Percentiles rank a stretch among this genome's conserved stretches.
Evolutionary conservation across 345 rosid genomes (phyloP).

Genomic region (Mallotus nudiflorus): DNA sequence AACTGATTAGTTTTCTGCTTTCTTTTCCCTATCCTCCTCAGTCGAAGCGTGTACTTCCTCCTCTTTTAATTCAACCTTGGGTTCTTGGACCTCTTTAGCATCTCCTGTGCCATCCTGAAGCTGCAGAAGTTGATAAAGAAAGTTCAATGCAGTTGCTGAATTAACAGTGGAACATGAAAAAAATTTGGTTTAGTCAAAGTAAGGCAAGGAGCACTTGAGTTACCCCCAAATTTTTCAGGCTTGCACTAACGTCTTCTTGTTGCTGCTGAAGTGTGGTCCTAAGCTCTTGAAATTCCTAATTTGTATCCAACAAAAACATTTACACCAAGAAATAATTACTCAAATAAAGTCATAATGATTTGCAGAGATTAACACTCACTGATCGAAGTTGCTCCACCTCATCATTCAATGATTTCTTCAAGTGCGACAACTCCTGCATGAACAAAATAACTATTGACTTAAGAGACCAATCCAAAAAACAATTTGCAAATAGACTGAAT

Average conservation of each 20-base stretch:
- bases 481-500: neutral
- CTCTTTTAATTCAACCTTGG: conserved; percentile 33
- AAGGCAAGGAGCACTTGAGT: conserved; percentile 12
- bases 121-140: conserved; percentile 33
- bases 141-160: neutral
- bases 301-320: conserved; percentile 1
- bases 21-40: conserved; percentile 25
- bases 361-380: conserved; percentile 34
- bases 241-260: conserved; percentile 71
- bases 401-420: conserved; percentile 63
- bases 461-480: too few species aligned
- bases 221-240: conserved; percentile 70
- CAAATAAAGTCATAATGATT: neutral
- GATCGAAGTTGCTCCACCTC: conserved; percentile 81
- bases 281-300: conserved; percentile 74
- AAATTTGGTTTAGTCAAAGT: too few species aligned
- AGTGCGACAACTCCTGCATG: conserved; percentile 68
- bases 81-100: conserved; percentile 37
- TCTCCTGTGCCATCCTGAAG: conserved; percentile 53
- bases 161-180: too few species aligned
- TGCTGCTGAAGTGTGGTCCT: conserved; percentile 76
- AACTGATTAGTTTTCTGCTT: conserved; percentile 33
- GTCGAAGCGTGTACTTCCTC: conserved; percentile 25
- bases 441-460: conserved; percentile 4
- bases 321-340: neutral